Conservation (phyloP, 805 yeast species). For the Kluyveromyces nonfermentans region DNA sequence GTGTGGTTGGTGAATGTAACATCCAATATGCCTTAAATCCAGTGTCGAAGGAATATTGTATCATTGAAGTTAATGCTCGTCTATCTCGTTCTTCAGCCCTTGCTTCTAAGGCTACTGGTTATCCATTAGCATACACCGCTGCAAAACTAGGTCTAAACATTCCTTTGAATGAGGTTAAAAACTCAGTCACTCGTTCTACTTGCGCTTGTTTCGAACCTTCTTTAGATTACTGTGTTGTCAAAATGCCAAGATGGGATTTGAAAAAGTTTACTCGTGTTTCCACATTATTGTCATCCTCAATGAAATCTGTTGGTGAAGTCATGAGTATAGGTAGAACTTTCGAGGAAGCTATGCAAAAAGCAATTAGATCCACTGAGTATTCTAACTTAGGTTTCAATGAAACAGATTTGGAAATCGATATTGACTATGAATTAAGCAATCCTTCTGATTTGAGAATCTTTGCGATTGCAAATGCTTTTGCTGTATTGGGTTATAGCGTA, state of each 20-base stretch:
- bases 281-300: slow-evolving; percentile 75
- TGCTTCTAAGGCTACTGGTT: slow-evolving; percentile 98
- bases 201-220: slow-evolving; percentile 98
- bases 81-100: slow-evolving; percentile 96
- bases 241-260: slow-evolving; percentile 98
- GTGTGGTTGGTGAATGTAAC: slow-evolving; percentile 99
- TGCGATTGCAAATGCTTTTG: slow-evolving; percentile 91
- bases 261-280: slow-evolving; percentile 92
- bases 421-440: slow-evolving; percentile 86
- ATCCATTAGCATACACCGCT: slow-evolving; percentile 96
- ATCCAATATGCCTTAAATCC: slow-evolving; percentile 96
- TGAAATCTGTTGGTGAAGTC: slow-evolving; percentile 99
- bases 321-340: slow-evolving; percentile 97
- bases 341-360: slow-evolving; percentile 97
- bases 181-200: slow-evolving; percentile 88
- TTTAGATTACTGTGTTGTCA: slow-evolving; percentile 90
- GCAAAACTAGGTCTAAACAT: slow-evolving; percentile 92
- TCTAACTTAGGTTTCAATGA: slow-evolving; percentile 89
- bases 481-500: slow-evolving; percentile 72
- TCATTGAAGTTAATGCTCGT: slow-evolving; percentile 96
- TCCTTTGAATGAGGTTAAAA: slow-evolving; percentile 83
- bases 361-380: slow-evolving; percentile 85
- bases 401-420: slow-evolving; percentile 83
- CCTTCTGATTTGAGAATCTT: slow-evolving; percentile 97
- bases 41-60: slow-evolving; percentile 86